These are phyloP conservation scores for Daldinia caldariorum DNA, from an alignment of 495 filamentous ascomycete genomes.

Conservation along the genomic window DNA sequence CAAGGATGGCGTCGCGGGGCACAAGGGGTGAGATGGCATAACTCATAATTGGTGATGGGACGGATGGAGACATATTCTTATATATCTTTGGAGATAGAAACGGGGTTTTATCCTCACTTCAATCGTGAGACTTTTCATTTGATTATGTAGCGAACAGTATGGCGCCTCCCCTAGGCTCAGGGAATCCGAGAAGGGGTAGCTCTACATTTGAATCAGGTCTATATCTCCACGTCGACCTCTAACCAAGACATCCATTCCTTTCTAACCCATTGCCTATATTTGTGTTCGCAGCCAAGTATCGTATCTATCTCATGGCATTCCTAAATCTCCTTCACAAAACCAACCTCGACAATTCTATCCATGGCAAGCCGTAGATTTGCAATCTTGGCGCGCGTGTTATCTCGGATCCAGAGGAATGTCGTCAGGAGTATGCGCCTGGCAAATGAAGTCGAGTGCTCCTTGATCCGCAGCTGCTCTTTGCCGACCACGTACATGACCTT, in stretches of 20 bases:
- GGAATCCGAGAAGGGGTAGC: not conserved
- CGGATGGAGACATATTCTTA: conserved; percentile 27
- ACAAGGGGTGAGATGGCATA: conserved; percentile 56
- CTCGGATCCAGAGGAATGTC: conserved; percentile 73
- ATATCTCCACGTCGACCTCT: not conserved
- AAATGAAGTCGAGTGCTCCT: conserved; percentile 52
- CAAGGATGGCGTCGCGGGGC: conserved; percentile 55
- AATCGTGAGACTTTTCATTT: conserved; percentile 4
- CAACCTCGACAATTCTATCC: conserved; percentile 73
- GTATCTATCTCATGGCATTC: too few species aligned
- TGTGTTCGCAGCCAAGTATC: too few species aligned
- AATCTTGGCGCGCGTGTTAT: conserved; percentile 74
- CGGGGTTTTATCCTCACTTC: conserved; percentile 12
- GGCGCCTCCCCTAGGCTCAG: conserved; percentile 5
- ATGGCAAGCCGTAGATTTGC: conserved; percentile 67
- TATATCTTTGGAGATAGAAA: conserved; percentile 42
- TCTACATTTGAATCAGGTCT: not conserved
- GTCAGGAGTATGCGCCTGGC: conserved; percentile 60
- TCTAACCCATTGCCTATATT: too few species aligned
- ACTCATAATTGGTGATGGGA: conserved; percentile 63
- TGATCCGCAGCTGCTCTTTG: conserved; percentile 75
- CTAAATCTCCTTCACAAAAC: conserved; percentile 72
- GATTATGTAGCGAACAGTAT: conserved; percentile 4
- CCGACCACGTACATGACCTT: conserved; percentile 76
- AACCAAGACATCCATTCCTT: not conserved